phyloP scores from a whole-genome alignment of 1,284 basidiomycete genomes.

The Trametes hirsuta region DNA sequence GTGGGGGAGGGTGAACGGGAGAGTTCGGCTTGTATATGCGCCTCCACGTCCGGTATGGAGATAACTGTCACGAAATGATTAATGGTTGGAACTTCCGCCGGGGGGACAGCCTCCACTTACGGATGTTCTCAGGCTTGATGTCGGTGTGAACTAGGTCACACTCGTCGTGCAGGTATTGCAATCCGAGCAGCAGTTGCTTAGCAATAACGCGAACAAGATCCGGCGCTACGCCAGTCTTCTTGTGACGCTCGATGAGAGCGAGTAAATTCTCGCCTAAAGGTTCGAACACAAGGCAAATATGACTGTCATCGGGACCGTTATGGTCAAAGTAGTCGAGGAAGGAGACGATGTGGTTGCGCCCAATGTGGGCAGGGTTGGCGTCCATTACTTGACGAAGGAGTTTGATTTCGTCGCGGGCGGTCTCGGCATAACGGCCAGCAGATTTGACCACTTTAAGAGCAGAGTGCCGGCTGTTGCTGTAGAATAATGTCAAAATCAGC shows the following conservation, averaged over 20 bases:
- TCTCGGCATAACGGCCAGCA: slow-evolving; percentile 84
- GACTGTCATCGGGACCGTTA: slow-evolving; percentile 61
- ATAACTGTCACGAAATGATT: slow-evolving; percentile 57
- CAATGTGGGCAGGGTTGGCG: slow-evolving; percentile 71
- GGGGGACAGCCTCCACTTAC: slow-evolving; percentile 48
- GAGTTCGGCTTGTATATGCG: slow-evolving; percentile 69
- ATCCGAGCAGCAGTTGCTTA: slow-evolving; percentile 84
- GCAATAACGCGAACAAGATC: slow-evolving; percentile 83
- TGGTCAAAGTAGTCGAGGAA: slow-evolving; percentile 88
- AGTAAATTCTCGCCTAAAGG: slow-evolving; percentile 89
- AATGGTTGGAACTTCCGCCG: background rate
- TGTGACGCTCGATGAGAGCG: slow-evolving; percentile 83
- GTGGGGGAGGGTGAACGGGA: slow-evolving; percentile 67
- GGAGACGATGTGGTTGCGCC: slow-evolving; percentile 76
- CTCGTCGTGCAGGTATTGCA: slow-evolving; percentile 89
- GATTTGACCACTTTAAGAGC: slow-evolving; percentile 94
- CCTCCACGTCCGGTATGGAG: slow-evolving; percentile 74
- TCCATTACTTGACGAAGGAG: slow-evolving; percentile 78
- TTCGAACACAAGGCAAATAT: slow-evolving; percentile 92
- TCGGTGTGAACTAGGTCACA: slow-evolving; percentile 89
- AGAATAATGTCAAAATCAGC: slow-evolving; percentile 25
- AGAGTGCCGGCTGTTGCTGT: slow-evolving; percentile 71
- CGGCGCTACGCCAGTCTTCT: slow-evolving; percentile 82
- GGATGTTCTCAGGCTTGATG: slow-evolving; percentile 92
- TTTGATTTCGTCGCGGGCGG: slow-evolving; percentile 90